Evolutionary conservation across 495 filamentous ascomycete genomes (phyloP).

Genomic region (Penicillium pulvis): DNA sequence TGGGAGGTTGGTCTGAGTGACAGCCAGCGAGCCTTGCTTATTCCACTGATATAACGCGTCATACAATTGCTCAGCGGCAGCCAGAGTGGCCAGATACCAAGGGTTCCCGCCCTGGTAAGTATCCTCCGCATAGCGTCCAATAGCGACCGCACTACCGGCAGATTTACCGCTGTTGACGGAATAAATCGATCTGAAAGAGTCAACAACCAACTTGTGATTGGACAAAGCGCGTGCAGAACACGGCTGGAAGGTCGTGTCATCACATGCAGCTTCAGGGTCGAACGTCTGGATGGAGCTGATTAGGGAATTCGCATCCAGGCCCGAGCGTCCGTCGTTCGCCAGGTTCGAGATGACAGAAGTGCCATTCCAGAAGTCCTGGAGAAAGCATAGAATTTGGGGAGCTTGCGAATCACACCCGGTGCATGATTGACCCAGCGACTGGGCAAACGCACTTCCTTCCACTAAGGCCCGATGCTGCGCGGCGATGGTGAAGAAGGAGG

Average conservation of each 20-base stretch:
- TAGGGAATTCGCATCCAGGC: slow-evolving; percentile 50
- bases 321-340: slow-evolving; percentile 43
- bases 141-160: slow-evolving; percentile 56
- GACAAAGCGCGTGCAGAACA: slow-evolving; percentile 49
- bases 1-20: slow-evolving; percentile 41
- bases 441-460: slow-evolving; percentile 64
- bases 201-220: slow-evolving; percentile 52
- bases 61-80: slow-evolving; percentile 44
- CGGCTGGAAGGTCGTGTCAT: slow-evolving; percentile 53
- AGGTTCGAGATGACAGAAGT: slow-evolving; percentile 44
- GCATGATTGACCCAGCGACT: slow-evolving; percentile 42
- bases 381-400: slow-evolving; percentile 52
- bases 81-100: slow-evolving; percentile 47
- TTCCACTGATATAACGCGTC: slow-evolving; percentile 54
- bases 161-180: slow-evolving; percentile 39
- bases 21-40: slow-evolving; percentile 41
- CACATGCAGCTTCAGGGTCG: slow-evolving; percentile 50
- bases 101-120: slow-evolving; percentile 67
- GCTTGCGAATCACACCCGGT: slow-evolving; percentile 47
- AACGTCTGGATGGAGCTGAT: slow-evolving; percentile 49
- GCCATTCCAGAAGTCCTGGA: slow-evolving; percentile 51
- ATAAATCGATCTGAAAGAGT: slow-evolving; percentile 55
- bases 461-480: slow-evolving; percentile 59
- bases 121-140: slow-evolving; percentile 72
- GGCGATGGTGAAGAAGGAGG: slow-evolving; percentile 63